phyloP scores from a whole-genome alignment of 139 green algal species.

The Tetratostichococcus sp. region DNA sequence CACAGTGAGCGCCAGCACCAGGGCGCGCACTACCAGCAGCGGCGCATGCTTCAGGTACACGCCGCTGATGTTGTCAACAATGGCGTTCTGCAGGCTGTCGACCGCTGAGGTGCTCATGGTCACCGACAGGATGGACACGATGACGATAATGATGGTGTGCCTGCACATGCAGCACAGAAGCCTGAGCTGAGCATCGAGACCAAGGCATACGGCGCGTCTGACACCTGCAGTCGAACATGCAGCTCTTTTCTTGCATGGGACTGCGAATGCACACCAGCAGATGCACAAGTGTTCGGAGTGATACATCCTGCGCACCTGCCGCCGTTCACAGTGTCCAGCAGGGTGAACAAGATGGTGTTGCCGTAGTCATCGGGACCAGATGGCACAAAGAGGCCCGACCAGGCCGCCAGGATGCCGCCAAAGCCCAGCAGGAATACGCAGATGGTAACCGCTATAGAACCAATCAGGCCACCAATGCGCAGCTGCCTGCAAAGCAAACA shows the following conservation, averaged over 20 bases:
- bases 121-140: slow-evolving; percentile 44
- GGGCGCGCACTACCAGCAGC: slow-evolving; percentile 11
- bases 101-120: slow-evolving; percentile 72
- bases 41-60: slow-evolving; percentile 27
- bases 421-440: slow-evolving; percentile 65
- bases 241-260: too few species aligned
- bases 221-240: too few species aligned
- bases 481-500: slow-evolving; percentile 6
- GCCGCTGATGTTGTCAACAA: slow-evolving; percentile 35
- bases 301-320: too few species aligned
- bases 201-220: too few species aligned
- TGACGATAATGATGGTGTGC: background rate
- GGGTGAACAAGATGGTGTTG: slow-evolving; percentile 49
- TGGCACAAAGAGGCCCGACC: slow-evolving; percentile 35
- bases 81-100: slow-evolving; percentile 62
- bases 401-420: slow-evolving; percentile 66
- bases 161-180: background rate
- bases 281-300: too few species aligned
- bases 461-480: slow-evolving; percentile 27
- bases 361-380: slow-evolving; percentile 27
- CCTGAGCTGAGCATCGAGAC: too few species aligned
- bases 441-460: slow-evolving; percentile 21
- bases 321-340: slow-evolving; percentile 2
- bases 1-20: slow-evolving; percentile 73
- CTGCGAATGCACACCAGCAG: too few species aligned